Evolutionary conservation across 768 basidiomycete genomes (phyloP).

Genomic region (Rhizopogon vinicolor): DNA sequence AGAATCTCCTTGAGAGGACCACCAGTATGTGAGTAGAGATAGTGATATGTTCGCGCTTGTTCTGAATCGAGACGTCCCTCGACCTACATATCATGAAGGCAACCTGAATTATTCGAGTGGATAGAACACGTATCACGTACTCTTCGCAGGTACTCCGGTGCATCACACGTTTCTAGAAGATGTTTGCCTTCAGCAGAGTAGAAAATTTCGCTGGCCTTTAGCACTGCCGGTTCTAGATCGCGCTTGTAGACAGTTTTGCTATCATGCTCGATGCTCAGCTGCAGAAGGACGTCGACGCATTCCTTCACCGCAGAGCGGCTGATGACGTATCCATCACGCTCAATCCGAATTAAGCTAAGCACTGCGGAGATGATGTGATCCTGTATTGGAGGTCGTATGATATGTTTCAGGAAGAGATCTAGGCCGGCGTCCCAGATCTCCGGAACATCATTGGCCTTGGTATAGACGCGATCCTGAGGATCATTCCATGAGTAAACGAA

Average conservation of each 20-base stretch:
- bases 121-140: slow-evolving; percentile 47
- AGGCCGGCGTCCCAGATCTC: slow-evolving; percentile 80
- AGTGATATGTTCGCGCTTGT: slow-evolving; percentile 79
- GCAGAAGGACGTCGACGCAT: slow-evolving; percentile 79
- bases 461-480: slow-evolving; percentile 85
- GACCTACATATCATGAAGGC: slow-evolving; percentile 43
- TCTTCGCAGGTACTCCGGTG: slow-evolving; percentile 73
- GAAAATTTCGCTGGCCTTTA: slow-evolving; percentile 73
- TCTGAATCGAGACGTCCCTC: slow-evolving; percentile 81
- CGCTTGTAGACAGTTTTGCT: slow-evolving; percentile 69
- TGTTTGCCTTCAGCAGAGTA: slow-evolving; percentile 72
- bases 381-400: slow-evolving; percentile 78
- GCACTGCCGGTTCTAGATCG: slow-evolving; percentile 78
- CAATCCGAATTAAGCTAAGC: slow-evolving; percentile 81
- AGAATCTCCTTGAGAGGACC: slow-evolving; percentile 68
- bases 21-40: slow-evolving; percentile 74
- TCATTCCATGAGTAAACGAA: slow-evolving; percentile 8
- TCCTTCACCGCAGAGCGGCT: slow-evolving; percentile 89
- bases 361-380: slow-evolving; percentile 79
- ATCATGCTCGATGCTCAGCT: slow-evolving; percentile 49
- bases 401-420: slow-evolving; percentile 75
- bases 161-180: slow-evolving; percentile 71
- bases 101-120: neutral
- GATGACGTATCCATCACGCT: slow-evolving; percentile 88
- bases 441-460: slow-evolving; percentile 67